phyloP scores from a whole-genome alignment of 2,329 filamentous ascomycete genomes.

The Drechslerella stenobrocha region DNA sequence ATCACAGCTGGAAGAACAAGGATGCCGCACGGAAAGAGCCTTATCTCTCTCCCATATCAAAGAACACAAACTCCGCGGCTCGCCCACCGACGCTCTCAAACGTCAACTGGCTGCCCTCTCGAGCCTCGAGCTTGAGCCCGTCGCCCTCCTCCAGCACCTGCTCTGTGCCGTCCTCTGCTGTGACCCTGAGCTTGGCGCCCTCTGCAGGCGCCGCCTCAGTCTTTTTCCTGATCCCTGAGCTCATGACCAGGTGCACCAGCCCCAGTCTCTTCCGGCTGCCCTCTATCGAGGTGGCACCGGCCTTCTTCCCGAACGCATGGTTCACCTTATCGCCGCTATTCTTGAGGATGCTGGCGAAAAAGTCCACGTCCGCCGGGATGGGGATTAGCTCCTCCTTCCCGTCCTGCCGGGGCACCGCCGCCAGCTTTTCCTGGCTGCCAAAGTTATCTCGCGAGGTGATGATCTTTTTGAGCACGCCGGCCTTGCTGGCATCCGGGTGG shows the following conservation, averaged over 20 bases:
- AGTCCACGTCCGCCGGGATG: slow-evolving; percentile 42
- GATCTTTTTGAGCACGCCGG: slow-evolving; percentile 38
- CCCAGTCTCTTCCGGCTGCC: slow-evolving; percentile 39
- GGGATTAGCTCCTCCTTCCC: slow-evolving; percentile 48
- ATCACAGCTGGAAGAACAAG: slow-evolving; percentile 12
- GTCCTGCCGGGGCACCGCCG: slow-evolving; percentile 36
- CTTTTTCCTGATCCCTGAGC: slow-evolving; percentile 47
- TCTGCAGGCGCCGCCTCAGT: slow-evolving; percentile 29
- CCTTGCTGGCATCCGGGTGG: slow-evolving; percentile 41
- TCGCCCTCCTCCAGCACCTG: slow-evolving; percentile 43
- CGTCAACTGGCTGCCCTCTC: slow-evolving; percentile 41
- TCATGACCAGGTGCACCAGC: slow-evolving; percentile 45
- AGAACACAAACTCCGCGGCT: slow-evolving; percentile 47
- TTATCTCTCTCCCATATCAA: slow-evolving; percentile 43
- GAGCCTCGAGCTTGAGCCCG: slow-evolving; percentile 38
- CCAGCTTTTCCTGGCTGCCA: slow-evolving; percentile 32
- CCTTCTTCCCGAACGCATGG: slow-evolving; percentile 37
- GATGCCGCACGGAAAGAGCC: neutral
- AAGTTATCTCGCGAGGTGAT: slow-evolving; percentile 39
- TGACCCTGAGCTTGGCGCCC: slow-evolving; percentile 47
- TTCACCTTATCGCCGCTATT: slow-evolving; percentile 21
- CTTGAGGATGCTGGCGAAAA: slow-evolving; percentile 44
- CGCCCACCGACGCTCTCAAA: slow-evolving; percentile 36
- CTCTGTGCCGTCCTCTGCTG: slow-evolving; percentile 42
- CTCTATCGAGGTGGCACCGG: slow-evolving; percentile 16